These are phyloP conservation scores for Rhodotorula glutinis DNA, from an alignment of 1,284 basidiomycete species.

Conservation along the genomic window DNA sequence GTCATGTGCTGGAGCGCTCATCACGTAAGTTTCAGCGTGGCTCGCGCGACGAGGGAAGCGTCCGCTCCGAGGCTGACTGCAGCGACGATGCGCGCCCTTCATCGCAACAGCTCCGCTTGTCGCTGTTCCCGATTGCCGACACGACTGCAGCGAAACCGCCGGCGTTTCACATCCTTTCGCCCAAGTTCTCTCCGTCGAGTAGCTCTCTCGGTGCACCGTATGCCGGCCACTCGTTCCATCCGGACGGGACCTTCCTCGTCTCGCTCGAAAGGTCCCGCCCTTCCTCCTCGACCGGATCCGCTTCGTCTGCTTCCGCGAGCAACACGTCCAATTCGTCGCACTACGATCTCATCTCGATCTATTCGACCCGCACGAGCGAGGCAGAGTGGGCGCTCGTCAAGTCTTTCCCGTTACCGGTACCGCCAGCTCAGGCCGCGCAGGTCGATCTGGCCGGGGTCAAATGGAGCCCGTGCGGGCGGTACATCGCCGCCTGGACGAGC, in stretches of 20 bases:
- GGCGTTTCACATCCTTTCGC: constrained; percentile 31
- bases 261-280: constrained; percentile 32
- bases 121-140: constrained; percentile 31
- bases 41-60: too few relatives aligned
- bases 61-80: background rate
- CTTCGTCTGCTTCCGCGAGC: background rate
- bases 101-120: constrained; percentile 33
- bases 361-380: background rate
- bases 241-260: constrained; percentile 27
- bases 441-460: constrained; percentile 34
- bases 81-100: background rate
- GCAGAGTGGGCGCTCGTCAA: background rate
- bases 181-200: constrained; percentile 18
- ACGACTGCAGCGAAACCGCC: background rate
- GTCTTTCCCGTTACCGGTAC: background rate
- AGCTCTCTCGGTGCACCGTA: background rate
- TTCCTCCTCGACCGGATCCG: background rate
- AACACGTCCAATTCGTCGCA: background rate
- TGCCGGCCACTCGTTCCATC: constrained; percentile 30
- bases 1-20: constrained; percentile 25
- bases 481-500: constrained; percentile 41
- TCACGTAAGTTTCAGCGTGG: constrained; percentile 22
- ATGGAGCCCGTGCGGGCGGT: constrained; percentile 40
- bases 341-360: background rate
- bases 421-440: background rate